Percentiles rank a stretch among this genome's conserved stretches.
Conservation (phyloP, 2,329 filamentous ascomycete genomes). For the Madurella fahalii region DNA sequence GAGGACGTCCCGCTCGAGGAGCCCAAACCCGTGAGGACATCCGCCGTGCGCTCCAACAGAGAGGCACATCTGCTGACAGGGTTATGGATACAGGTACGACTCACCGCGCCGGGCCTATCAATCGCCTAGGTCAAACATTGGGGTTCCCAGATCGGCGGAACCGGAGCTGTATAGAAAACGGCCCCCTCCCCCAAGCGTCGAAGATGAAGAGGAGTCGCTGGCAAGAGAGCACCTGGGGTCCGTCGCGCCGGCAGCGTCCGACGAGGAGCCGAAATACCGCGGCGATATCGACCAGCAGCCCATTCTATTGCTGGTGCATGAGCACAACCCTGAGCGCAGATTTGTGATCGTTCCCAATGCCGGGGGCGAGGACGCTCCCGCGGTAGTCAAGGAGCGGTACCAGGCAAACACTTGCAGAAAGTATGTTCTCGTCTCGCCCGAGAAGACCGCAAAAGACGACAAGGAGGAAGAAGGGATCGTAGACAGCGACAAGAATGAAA, state of each 20-base stretch:
- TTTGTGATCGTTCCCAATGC: slow-evolving; percentile 55
- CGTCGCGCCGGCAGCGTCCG: slow-evolving; percentile 30
- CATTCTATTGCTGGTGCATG: slow-evolving; percentile 59
- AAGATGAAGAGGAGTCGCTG: slow-evolving; percentile 63
- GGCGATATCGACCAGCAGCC: slow-evolving; percentile 66
- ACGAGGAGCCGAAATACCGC: slow-evolving; percentile 56
- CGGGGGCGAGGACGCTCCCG: slow-evolving; percentile 19
- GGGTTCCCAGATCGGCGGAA: slow-evolving; percentile 11
- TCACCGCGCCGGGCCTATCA: slow-evolving; percentile 14
- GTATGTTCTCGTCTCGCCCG: slow-evolving; percentile 31
- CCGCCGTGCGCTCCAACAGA: background rate
- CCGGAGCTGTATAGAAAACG: slow-evolving; percentile 10
- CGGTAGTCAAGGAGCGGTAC: slow-evolving; percentile 28
- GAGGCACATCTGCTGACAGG: slow-evolving; percentile 1
- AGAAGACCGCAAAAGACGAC: slow-evolving; percentile 22
- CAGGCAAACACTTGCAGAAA: slow-evolving; percentile 43
- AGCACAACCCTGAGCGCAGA: slow-evolving; percentile 58
- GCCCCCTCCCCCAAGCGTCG: slow-evolving; percentile 62
- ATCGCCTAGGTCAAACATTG: slow-evolving; percentile 9
- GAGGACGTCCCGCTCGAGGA: slow-evolving; percentile 43
- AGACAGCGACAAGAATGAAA: slow-evolving; percentile 18
- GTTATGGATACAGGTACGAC: slow-evolving; percentile 11
- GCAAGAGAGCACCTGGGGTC: slow-evolving; percentile 54
- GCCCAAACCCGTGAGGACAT: slow-evolving; percentile 33
- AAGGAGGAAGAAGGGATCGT: slow-evolving; percentile 26